Evolutionary conservation across 257 asterid species (phyloP).

Genomic region (Euphrasia confusa): DNA sequence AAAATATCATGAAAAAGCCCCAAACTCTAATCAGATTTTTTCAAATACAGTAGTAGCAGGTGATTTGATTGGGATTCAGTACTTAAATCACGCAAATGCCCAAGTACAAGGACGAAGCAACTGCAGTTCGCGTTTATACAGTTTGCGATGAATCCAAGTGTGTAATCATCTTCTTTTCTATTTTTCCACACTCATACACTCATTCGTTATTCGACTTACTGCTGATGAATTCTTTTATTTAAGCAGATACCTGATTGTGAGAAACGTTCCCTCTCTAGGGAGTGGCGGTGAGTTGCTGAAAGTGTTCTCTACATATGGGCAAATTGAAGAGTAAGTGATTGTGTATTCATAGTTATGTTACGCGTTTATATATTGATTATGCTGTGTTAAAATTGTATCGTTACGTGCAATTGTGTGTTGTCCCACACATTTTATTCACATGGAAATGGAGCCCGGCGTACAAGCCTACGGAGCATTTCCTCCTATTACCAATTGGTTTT

Average conservation of each 20-base stretch:
- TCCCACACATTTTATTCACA: too few species aligned
- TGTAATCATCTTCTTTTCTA: background rate
- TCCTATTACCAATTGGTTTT: too few species aligned
- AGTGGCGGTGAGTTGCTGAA: conserved; percentile 69
- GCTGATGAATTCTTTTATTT: background rate
- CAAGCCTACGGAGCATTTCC: too few species aligned
- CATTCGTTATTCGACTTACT: background rate
- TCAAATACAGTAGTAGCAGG: too few species aligned
- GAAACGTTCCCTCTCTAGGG: conserved; percentile 85
- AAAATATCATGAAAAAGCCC: too few species aligned
- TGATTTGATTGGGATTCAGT: too few species aligned
- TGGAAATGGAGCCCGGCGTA: too few species aligned
- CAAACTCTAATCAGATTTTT: too few species aligned
- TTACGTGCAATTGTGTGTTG: background rate
- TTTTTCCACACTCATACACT: background rate
- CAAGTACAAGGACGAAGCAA: conserved; percentile 50
- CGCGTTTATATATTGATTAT: background rate
- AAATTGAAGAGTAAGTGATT: conserved; percentile 61
- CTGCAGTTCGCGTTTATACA: conserved; percentile 78
- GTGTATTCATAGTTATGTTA: background rate
- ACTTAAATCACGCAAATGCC: conserved; percentile 37
- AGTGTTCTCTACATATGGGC: conserved; percentile 58
- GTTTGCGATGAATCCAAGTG: conserved; percentile 94
- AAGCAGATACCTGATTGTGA: conserved; percentile 65
- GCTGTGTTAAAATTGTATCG: background rate